Evolutionary conservation across 345 rosid genomes (phyloP), one percentile per base, ranked within the genome.

Genomic region (Acer negundo): DNA sequence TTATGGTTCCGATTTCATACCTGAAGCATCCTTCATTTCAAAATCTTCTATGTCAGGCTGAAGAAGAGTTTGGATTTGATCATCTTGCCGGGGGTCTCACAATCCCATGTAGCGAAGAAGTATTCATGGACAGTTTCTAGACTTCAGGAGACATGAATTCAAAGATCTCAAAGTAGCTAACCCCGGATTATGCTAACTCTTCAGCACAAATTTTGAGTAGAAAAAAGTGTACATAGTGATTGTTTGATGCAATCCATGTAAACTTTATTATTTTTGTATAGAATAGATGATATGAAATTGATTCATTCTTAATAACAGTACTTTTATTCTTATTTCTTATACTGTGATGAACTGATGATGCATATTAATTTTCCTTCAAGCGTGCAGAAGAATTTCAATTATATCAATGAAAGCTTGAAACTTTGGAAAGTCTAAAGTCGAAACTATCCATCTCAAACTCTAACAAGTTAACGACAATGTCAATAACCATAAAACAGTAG

Each of bases 11-110:
- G 10, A 24, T 89, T 0, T 80, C 82, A 0, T 89, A 84, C 66
- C 59, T 84, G 61, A 81, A 80, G 47, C 79, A 80, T 17, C 90
- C 82, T 79, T 76, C 84, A 15, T 87, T 89, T 74, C 87, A 85
- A 53, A 74, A 47, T 23, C 31, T 85, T 68, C 76, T 69, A 0
- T 56, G 47, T 11, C 42, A 46, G 20, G 78, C 74, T 10, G 81
- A 77, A 64, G 83, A 83, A 73, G 83, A 80, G 73, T 77, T 80
- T 55, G 84, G 84, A 9, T 81, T 73, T 51, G 47, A 68, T 74
- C 84, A 77, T 28, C 81, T 75, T 7, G 31, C 58, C 24, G 75
- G 75, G 4, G 73, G 81, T 44, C 75, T 81, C 31, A 81, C 78
- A 42, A 73, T 77, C n/a, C 84, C 81, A 15, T 81, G 81, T 75